Conservation (phyloP, 495 filamentous ascomycete species). For the Tirmania nivea region DNA sequence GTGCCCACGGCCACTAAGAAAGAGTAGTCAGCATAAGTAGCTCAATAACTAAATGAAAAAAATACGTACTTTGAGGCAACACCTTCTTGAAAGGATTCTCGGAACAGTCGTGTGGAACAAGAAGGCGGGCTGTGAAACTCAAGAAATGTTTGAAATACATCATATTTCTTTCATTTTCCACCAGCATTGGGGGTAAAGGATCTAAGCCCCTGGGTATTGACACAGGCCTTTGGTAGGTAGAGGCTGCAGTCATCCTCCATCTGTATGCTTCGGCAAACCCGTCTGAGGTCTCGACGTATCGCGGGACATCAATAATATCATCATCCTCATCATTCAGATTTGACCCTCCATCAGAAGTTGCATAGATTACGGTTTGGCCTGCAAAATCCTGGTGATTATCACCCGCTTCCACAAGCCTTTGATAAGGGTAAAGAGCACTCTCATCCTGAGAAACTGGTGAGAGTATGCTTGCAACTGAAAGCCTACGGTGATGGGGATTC, state of each 20-base stretch:
- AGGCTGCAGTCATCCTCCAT: conserved; percentile 34
- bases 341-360: neutral
- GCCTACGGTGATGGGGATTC: conserved; percentile 12
- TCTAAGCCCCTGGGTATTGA: conserved; percentile 43
- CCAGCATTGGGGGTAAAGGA: conserved; percentile 43
- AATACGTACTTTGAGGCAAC: conserved; percentile 40
- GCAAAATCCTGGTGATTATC: neutral
- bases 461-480: conserved; percentile 18
- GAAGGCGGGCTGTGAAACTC: conserved; percentile 44
- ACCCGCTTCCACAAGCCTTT: neutral
- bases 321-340: conserved; percentile 14
- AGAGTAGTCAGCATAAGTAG: neutral
- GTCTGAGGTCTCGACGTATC: conserved; percentile 15
- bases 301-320: conserved; percentile 18
- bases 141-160: conserved; percentile 63
- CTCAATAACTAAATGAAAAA: neutral
- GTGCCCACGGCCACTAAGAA: conserved; percentile 41
- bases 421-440: neutral
- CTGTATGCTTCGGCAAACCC: conserved; percentile 39
- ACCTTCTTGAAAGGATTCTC: conserved; percentile 47
- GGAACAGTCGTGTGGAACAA: conserved; percentile 50
- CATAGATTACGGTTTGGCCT: neutral
- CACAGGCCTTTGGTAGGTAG: conserved; percentile 27
- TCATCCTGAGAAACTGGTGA: neutral
- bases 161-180: conserved; percentile 55